These are phyloP conservation scores for Urtica urens DNA, from an alignment of 306 rosid species.

Conservation along the genomic window DNA sequence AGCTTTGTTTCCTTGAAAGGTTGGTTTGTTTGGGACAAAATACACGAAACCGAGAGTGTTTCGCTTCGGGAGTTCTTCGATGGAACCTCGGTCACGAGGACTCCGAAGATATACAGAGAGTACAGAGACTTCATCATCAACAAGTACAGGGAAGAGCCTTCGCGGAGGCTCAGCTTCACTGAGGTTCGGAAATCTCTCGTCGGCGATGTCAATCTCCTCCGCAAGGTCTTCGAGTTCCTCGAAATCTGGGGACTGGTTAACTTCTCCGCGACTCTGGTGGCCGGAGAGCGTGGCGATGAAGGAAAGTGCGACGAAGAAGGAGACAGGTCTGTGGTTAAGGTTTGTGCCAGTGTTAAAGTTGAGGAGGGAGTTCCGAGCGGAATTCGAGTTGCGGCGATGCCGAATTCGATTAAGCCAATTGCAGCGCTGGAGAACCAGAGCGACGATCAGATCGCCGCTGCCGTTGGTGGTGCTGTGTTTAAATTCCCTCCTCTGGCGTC, in stretches of 20 bases:
- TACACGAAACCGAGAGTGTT: conserved; percentile 59
- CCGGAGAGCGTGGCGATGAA: not conserved
- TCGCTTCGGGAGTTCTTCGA: conserved; percentile 64
- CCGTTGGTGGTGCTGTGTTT: conserved; percentile 19
- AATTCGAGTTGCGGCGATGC: conserved; percentile 65
- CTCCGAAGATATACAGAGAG: conserved; percentile 65
- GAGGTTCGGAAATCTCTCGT: conserved; percentile 75
- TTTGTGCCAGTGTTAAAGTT: conserved; percentile 10
- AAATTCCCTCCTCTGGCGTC: conserved; percentile 61
- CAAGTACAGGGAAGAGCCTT: conserved; percentile 80
- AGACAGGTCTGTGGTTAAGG: not conserved
- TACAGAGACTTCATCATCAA: conserved; percentile 80
- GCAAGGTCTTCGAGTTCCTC: conserved; percentile 58
- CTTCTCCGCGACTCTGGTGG: conserved; percentile 32
- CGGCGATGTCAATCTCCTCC: conserved; percentile 67
- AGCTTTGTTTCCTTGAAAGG: conserved; percentile 22
- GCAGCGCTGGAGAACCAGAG: conserved; percentile 11
- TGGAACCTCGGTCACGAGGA: conserved; percentile 56
- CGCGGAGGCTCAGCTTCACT: conserved; percentile 71
- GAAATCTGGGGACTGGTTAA: conserved; percentile 77
- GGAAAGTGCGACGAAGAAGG: not conserved
- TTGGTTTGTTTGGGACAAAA: conserved; percentile 93
- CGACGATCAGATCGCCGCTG: conserved; percentile 1
- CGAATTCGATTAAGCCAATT: conserved; percentile 65
- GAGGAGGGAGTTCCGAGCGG: conserved; percentile 78